These are phyloP conservation scores for Ehretia macrophylla DNA, from an alignment of 257 asterid genomes.

Conservation along the genomic window DNA sequence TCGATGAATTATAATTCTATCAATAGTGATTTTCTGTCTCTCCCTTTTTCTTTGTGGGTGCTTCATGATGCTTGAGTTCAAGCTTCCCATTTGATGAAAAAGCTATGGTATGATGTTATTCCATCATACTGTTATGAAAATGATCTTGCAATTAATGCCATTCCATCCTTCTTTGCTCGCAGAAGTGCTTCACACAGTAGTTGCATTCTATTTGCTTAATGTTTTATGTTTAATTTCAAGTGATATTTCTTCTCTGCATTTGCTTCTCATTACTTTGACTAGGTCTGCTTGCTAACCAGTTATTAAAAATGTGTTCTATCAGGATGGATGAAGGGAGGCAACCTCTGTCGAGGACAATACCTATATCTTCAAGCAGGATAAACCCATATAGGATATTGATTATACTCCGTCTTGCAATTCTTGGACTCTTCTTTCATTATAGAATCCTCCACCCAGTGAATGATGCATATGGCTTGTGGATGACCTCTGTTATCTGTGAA, in stretches of 20 bases:
- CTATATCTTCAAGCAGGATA: slow-evolving; percentile 80
- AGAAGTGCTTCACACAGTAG: too few relatives aligned
- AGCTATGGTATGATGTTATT: too few relatives aligned
- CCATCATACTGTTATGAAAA: too few relatives aligned
- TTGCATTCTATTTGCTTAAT: too few relatives aligned
- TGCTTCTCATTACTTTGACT: not conserved
- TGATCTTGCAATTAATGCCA: too few relatives aligned
- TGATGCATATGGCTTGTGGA: slow-evolving; percentile 79
- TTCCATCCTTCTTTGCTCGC: too few relatives aligned
- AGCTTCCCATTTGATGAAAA: too few relatives aligned
- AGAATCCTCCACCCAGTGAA: slow-evolving; percentile 79
- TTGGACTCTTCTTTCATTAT: slow-evolving; percentile 80
- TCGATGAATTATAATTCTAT: too few relatives aligned
- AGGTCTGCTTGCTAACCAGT: not conserved
- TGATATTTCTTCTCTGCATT: not conserved
- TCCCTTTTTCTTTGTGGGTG: too few relatives aligned
- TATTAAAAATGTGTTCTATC: slow-evolving; percentile 19
- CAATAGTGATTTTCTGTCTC: too few relatives aligned
- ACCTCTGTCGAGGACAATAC: slow-evolving; percentile 82
- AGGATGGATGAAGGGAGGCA: slow-evolving; percentile 99
- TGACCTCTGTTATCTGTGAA: slow-evolving; percentile 89
- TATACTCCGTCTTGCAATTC: slow-evolving; percentile 66
- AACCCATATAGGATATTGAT: slow-evolving; percentile 79
- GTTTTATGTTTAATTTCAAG: not conserved
- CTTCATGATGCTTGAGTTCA: too few relatives aligned